Base-by-base conservation (phyloP, 2,329 filamentous ascomycete genomes). In the Microthyrium microscopicum region DNA sequence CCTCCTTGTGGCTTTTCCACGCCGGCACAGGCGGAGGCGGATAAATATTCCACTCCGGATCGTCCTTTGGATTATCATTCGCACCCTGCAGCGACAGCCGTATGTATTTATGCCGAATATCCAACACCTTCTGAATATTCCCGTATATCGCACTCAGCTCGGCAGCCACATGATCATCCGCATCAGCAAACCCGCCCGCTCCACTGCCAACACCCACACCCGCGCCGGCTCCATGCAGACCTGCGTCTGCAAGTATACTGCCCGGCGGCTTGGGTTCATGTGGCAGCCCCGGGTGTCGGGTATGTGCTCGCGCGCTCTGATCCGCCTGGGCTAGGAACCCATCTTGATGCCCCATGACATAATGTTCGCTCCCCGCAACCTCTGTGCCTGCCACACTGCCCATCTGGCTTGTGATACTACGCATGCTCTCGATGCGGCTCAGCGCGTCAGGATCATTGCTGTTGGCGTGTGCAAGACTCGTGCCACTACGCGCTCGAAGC, bases 1-100 rank as follows among this genome's bases (percentile, higher is more conserved):
- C 49, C 31, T 62, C 58, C 37, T 64, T 65, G 22, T 66, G 68
- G 39, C 72, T 72, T 38, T 75, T 68, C 87, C 89, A 95, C 3
- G 82, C 81, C 12, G 89, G 89, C 46, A 91, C 81, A 5, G 87
- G 89, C 4, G 85, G 85, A 11, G 81, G 73, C 7, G 89, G 89
- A 47, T 95, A 95, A 28, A 98, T 82, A 34, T 69, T 66, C 87
- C 87, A 98, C 31, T 64, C 68, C 1, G 75, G 67, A 13, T 78
- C 70, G 50, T 95, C 84, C 46, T 83, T 83, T 1, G 89, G 89
- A 44, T 95, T 94, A 50, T 93, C 82, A 9, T 71, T 68, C 5
- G 76, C 68, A 7, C 78, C 70, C 50, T 98, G 89, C 15, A 85
- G 61, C 0, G 89, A 95, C 12, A 94, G 57, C 1, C 71, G 63